Percentiles rank a stretch among this genome's conserved stretches.
Evolutionary conservation across 371 early-diverging fungal species (phyloP).

Genomic region (Mucor saturninus): DNA sequence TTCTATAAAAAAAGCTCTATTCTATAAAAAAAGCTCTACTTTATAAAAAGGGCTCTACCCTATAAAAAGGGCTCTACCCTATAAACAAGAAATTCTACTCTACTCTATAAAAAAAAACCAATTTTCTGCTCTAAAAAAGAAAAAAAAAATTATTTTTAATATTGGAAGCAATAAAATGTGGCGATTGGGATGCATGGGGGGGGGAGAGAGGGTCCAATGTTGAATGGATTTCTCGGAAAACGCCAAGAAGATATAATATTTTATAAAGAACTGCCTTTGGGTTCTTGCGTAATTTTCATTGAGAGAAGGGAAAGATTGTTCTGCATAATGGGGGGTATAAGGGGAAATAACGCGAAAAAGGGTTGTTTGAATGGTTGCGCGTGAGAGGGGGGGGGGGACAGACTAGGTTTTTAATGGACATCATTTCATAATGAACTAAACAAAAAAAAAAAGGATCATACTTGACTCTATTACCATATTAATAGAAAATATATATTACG

Average conservation of each 20-base stretch:
- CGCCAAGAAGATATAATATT: conserved; percentile 25
- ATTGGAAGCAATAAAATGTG: not conserved
- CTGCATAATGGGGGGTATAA: not conserved
- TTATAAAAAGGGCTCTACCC: no score
- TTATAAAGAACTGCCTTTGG: conserved; percentile 27
- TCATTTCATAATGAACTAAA: not conserved
- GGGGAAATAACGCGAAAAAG: not conserved
- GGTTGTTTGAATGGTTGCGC: no score
- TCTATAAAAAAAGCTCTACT: no score
- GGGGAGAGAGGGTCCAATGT: not conserved
- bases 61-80: no score
- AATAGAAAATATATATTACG: not conserved
- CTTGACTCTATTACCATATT: not conserved
- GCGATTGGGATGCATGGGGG: not conserved
- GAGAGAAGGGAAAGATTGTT: not conserved
- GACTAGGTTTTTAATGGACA: not conserved
- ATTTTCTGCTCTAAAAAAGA: no score
- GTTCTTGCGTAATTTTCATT: conserved; percentile 4
- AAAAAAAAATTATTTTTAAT: not conserved
- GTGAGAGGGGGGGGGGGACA: not conserved
- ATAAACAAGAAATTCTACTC: no score
- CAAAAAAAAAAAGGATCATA: not conserved
- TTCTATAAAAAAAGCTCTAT: no score
- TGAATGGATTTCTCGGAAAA: conserved; percentile 28
- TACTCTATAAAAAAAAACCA: no score